Evolutionary conservation across 2,329 filamentous ascomycete genomes (phyloP).

Genomic region (Ceratocystis eucalypticola): DNA sequence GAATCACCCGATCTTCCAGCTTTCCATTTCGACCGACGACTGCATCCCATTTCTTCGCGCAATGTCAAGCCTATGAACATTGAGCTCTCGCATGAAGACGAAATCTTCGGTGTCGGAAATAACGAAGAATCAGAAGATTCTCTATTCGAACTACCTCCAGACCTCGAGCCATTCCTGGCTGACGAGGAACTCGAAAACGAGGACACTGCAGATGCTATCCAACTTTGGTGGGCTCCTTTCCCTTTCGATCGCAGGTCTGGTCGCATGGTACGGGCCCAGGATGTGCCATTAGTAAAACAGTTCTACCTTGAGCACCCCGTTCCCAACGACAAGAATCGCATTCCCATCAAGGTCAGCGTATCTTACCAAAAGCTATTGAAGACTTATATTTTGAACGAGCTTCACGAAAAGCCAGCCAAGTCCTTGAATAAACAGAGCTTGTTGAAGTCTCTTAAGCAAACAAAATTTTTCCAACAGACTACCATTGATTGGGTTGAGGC

Average conservation of each 20-base stretch:
- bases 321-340: slow-evolving; percentile 35
- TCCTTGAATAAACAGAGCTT: slow-evolving; percentile 90
- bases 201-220: slow-evolving; percentile 81
- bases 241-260: slow-evolving; percentile 91
- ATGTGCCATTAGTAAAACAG: slow-evolving; percentile 92
- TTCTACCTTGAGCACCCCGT: slow-evolving; percentile 97
- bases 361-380: slow-evolving; percentile 98
- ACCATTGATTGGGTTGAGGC: slow-evolving; percentile 99
- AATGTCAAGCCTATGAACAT: slow-evolving; percentile 90
- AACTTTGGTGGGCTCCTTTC: slow-evolving; percentile 95
- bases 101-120: slow-evolving; percentile 72
- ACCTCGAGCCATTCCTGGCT: slow-evolving; percentile 73
- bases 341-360: slow-evolving; percentile 92
- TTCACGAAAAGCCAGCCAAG: slow-evolving; percentile 92
- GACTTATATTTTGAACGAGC: slow-evolving; percentile 87
- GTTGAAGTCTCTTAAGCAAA: slow-evolving; percentile 78
- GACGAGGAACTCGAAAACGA: slow-evolving; percentile 81
- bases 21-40: slow-evolving; percentile 95
- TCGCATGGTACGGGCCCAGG: slow-evolving; percentile 90
- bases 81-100: slow-evolving; percentile 82
- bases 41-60: slow-evolving; percentile 93
- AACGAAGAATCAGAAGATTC: slow-evolving; percentile 64
- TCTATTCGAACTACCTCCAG: slow-evolving; percentile 67
- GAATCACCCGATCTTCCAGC: slow-evolving; percentile 83
- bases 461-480: slow-evolving; percentile 99